phyloP scores from a whole-genome alignment of 116 monocot genomes.

The Posidonia oceanica region DNA sequence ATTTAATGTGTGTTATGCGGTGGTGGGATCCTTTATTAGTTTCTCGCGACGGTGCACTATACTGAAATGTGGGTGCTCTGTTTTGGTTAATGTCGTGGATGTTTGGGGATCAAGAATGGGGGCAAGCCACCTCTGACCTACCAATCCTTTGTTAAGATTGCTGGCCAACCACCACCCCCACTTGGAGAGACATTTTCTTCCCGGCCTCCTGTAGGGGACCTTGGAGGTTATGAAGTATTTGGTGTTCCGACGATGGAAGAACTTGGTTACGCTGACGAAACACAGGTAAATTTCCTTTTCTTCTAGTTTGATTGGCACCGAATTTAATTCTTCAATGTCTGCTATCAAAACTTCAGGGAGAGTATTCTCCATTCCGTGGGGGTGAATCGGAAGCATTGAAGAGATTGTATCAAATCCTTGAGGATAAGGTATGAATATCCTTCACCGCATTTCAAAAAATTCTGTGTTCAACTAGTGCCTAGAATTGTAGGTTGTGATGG shows the following conservation, averaged over 20 bases:
- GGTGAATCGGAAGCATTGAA: slow-evolving; percentile 1
- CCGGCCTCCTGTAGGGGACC: slow-evolving; percentile 73
- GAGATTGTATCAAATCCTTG: not conserved
- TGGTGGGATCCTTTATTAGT: not conserved
- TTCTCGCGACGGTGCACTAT: too few species aligned
- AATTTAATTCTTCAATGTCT: not conserved
- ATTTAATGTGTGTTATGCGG: too few species aligned
- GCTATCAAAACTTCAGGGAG: not conserved
- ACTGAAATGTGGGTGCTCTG: not conserved
- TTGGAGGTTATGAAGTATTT: slow-evolving; percentile 26
- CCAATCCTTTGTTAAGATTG: slow-evolving; percentile 65
- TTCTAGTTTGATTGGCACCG: too few species aligned
- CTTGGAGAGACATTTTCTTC: slow-evolving; percentile 25
- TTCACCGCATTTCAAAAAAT: too few species aligned
- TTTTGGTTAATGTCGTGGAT: not conserved
- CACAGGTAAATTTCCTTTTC: slow-evolving; percentile 23
- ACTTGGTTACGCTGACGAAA: slow-evolving; percentile 63
- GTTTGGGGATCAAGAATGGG: slow-evolving; percentile 40
- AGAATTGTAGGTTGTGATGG: too few species aligned
- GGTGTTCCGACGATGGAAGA: slow-evolving; percentile 51
- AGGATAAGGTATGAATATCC: not conserved
- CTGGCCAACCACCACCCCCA: slow-evolving; percentile 53
- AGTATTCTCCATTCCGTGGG: not conserved
- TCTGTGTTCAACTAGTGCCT: too few species aligned
- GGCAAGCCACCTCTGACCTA: slow-evolving; percentile 74